Conservation (phyloP, 768 basidiomycete genomes). For the Boletus rubroflammeus region DNA sequence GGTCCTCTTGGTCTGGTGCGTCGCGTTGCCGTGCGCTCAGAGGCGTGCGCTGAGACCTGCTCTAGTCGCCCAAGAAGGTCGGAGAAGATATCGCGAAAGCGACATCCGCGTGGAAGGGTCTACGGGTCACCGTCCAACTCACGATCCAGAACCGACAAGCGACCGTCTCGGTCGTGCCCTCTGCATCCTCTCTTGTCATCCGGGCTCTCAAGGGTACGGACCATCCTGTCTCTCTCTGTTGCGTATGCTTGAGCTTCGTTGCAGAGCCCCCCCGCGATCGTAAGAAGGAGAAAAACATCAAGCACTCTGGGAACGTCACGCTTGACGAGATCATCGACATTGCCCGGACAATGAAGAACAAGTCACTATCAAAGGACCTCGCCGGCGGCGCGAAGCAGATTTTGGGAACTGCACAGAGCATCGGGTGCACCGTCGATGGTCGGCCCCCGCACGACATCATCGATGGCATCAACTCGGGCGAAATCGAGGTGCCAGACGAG, state of each 20-base stretch:
- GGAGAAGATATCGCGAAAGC: slow-evolving; percentile 99
- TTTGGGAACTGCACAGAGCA: slow-evolving; percentile 92
- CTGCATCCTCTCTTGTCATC: slow-evolving; percentile 96
- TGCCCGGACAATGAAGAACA: slow-evolving; percentile 92
- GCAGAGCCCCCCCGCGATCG: slow-evolving; percentile 97
- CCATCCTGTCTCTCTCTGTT: not conserved
- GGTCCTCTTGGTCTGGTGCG: slow-evolving; percentile 98
- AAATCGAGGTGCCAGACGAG: slow-evolving; percentile 84
- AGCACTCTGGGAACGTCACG: slow-evolving; percentile 91
- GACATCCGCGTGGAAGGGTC: slow-evolving; percentile 97
- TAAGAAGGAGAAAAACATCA: slow-evolving; percentile 99
- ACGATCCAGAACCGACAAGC: slow-evolving; percentile 99
- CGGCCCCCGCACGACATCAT: slow-evolving; percentile 91
- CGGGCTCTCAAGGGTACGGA: slow-evolving; percentile 92
- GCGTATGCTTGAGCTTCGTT: not conserved
- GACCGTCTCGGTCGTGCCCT: slow-evolving; percentile 91
- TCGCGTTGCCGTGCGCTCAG: slow-evolving; percentile 2
- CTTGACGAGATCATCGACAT: slow-evolving; percentile 94
- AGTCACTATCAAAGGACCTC: slow-evolving; percentile 90
- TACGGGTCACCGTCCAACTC: slow-evolving; percentile 97
- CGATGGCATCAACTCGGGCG: slow-evolving; percentile 79
- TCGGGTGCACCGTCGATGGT: slow-evolving; percentile 96
- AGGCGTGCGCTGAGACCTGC: slow-evolving; percentile 9
- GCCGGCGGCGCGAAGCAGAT: slow-evolving; percentile 95
- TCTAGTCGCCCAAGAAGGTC: slow-evolving; percentile 98